Conservation (phyloP, 1,284 basidiomycete genomes). For the Papiliotrema fonsecae region DNA sequence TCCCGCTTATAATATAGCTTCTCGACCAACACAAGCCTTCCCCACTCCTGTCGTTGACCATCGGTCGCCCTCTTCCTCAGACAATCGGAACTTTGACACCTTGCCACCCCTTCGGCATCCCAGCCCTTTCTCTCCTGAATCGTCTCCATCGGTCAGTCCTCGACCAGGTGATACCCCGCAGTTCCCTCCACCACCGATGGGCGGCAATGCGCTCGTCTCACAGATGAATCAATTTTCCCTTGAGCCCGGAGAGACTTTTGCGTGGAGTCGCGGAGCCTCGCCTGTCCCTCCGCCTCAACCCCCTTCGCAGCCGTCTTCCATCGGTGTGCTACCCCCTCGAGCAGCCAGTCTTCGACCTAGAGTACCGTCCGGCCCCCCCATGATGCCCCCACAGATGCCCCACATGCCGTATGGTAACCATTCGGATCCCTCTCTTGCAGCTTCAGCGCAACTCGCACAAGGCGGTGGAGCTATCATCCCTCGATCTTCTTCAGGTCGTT, state of each 20-base stretch:
- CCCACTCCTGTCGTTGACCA: constrained; percentile 10
- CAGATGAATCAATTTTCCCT: constrained; percentile 35
- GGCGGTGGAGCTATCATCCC: constrained; percentile 16
- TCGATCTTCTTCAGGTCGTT: constrained; percentile 30
- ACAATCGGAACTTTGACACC: constrained; percentile 15
- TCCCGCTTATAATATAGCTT: constrained; percentile 5
- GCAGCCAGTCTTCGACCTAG: constrained; percentile 23
- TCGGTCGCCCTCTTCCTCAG: constrained; percentile 25
- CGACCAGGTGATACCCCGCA: constrained; percentile 16
- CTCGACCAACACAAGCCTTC: constrained; percentile 10
- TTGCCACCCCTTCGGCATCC: constrained; percentile 32
- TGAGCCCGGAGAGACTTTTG: constrained; percentile 29
- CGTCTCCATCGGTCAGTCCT: constrained; percentile 22
- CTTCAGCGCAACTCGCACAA: not conserved
- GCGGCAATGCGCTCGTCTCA: constrained; percentile 23
- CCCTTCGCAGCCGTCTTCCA: constrained; percentile 6
- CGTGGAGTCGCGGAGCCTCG: constrained; percentile 19
- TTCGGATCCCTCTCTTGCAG: constrained; percentile 7
- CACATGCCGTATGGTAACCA: constrained; percentile 5
- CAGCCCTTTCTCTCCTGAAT: constrained; percentile 24
- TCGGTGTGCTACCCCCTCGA: constrained; percentile 26
- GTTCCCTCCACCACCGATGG: constrained; percentile 21
- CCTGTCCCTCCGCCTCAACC: constrained; percentile 15
- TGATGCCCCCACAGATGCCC: constrained; percentile 13
- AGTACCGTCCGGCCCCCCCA: constrained; percentile 5